Percentiles rank a stretch among this genome's conserved stretches.
These are phyloP conservation scores for Erodium maritimum DNA, from an alignment of 345 rosid species.

Conservation along the genomic window DNA sequence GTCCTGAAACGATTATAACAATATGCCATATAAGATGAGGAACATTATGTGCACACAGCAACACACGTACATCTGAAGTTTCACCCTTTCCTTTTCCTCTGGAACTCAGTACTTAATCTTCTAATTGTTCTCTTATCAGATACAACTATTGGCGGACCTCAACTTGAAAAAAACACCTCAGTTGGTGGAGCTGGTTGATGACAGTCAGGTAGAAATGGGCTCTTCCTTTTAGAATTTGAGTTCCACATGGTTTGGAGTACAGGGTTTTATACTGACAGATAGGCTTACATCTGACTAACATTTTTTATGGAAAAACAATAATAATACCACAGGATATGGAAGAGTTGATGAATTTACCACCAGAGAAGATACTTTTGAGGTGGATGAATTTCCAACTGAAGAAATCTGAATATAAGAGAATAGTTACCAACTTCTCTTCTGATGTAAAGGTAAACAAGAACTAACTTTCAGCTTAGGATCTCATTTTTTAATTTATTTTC, in stretches of 20 bases:
- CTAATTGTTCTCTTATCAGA: conserved; percentile 29
- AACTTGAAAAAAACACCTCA: conserved; percentile 98
- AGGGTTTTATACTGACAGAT: not conserved
- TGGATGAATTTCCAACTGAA: conserved; percentile 97
- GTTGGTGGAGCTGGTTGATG: conserved; percentile 79
- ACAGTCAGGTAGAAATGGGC: conserved; percentile 47
- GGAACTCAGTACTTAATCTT: not conserved
- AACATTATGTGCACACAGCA: too few relatives aligned
- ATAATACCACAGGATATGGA: conserved; percentile 66
- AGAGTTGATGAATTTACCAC: conserved; percentile 97
- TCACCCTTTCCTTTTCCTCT: too few relatives aligned
- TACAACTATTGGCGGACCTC: conserved; percentile 94
- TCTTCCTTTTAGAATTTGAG: not conserved
- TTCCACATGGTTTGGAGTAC: not conserved
- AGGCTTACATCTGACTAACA: not conserved
- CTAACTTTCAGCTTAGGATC: not conserved
- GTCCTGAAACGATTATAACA: too few relatives aligned
- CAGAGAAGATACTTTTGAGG: conserved; percentile 86
- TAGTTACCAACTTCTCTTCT: conserved; percentile 79
- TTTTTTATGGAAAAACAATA: conserved; percentile 3
- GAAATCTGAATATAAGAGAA: conserved; percentile 67
- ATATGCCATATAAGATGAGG: not conserved
- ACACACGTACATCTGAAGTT: too few relatives aligned
- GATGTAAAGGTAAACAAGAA: conserved; percentile 66
- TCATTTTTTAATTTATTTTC: not conserved